Evolutionary conservation across 176 grass and related monocot genomes (phyloP).

Genomic region (Chloris gayana): DNA sequence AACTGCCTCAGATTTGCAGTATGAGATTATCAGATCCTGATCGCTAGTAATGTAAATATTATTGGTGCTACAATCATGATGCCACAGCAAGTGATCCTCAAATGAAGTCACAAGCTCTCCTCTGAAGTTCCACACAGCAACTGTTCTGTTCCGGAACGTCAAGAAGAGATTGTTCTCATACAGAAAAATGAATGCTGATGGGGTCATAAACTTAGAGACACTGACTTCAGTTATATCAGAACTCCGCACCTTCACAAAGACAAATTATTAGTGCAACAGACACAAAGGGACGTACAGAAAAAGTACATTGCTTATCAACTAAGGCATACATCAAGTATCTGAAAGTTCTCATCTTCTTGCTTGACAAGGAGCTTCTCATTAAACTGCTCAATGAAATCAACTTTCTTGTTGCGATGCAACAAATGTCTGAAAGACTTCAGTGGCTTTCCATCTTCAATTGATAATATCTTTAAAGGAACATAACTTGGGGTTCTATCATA

Average conservation of each 20-base stretch:
- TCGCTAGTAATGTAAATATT: slow-evolving; percentile 92
- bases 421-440: slow-evolving; percentile 91
- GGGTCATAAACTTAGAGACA: slow-evolving; percentile 85
- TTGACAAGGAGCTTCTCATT: slow-evolving; percentile 95
- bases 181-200: slow-evolving; percentile 96
- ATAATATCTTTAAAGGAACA: slow-evolving; percentile 97
- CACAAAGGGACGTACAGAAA: not conserved
- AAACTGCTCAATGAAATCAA: slow-evolving; percentile 99
- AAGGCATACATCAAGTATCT: slow-evolving; percentile 91
- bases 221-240: slow-evolving; percentile 89
- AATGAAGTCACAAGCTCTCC: slow-evolving; percentile 98
- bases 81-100: slow-evolving; percentile 96
- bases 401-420: slow-evolving; percentile 91
- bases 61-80: slow-evolving; percentile 82
- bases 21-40: slow-evolving; percentile 98
- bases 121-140: slow-evolving; percentile 97
- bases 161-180: slow-evolving; percentile 99
- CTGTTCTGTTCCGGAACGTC: slow-evolving; percentile 92
- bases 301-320: not conserved
- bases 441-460: slow-evolving; percentile 90
- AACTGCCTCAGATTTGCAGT: slow-evolving; percentile 78
- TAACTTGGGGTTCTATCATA: slow-evolving; percentile 72
- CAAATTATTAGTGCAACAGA: slow-evolving; percentile 27
- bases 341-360: slow-evolving; percentile 95
- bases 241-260: slow-evolving; percentile 71